Evolutionary conservation across 352 stramenopile genomes (phyloP), one percentile per base, ranked within the genome.

Genomic region (Plasmopara halstedii): DNA sequence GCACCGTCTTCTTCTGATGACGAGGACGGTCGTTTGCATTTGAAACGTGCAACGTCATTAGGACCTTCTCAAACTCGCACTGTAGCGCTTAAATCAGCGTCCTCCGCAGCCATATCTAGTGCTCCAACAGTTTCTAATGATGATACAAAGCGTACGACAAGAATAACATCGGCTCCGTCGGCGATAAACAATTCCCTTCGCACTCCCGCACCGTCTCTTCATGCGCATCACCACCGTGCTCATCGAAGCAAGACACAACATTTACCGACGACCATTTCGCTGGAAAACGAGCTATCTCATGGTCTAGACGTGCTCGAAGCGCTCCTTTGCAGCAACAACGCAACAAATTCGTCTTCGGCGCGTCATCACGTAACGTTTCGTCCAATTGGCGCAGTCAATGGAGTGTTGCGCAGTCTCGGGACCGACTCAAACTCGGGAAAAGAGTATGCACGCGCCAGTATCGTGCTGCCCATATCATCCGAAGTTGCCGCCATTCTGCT

Each of bases 211-310:
- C 43, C 18, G 18, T 33, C 13, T 2, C 32, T 23, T 4, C 46
- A 50, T 17, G 29, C 23, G 14, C 50, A 58, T 9, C 32, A 51
- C 13, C 56, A 46, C 27, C 61, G 39, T 34, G 52, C 22, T 56
- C 60, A 29, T 41, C 50, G 43, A 49, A 51, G 48, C 13, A 88
- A 84, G 54, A 70, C 62, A 15, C 60, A 85, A 40, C 78, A 79
- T 32, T 48, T 85, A 8, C 53, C 73, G 0, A 90, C 79, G 23
- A 90, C 65, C 2, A 73, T 90, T 40, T 54, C 64, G 29, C 63
- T 90, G n/a, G 79, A 90, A 39, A 90, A 90, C 46, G 67, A 88
- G 20, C 59, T 90, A 2, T 72, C 72, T 21, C 67, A 72, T 26
- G 73, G 73, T 5, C 49, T 87, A 4, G 73, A 90, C 25, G 56